phyloP scores from a whole-genome alignment of 2,329 filamentous ascomycete species.

The Dactylellina haptotyla region DNA sequence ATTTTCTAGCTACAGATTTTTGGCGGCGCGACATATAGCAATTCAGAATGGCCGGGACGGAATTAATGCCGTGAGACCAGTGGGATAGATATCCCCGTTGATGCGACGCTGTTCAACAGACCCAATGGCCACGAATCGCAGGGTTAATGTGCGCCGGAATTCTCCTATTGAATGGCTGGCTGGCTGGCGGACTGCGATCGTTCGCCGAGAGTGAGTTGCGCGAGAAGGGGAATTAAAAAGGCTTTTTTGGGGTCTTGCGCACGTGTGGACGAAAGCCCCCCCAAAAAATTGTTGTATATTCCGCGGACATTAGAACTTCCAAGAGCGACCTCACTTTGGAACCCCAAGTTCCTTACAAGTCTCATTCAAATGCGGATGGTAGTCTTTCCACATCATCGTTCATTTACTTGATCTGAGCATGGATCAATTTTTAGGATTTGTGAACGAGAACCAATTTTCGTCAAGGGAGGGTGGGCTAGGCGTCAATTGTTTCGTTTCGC shows the following conservation, averaged over 20 bases:
- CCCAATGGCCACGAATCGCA: neutral
- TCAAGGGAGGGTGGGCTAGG: conserved; percentile 3
- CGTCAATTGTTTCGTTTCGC: conserved; percentile 25
- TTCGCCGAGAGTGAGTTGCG: conserved; percentile 25
- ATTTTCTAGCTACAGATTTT: conserved; percentile 7
- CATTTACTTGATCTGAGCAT: neutral
- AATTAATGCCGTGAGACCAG: neutral
- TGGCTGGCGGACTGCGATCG: conserved; percentile 30
- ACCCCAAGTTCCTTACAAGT: neutral
- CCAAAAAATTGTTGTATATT: conserved; percentile 11
- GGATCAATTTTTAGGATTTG: conserved; percentile 3
- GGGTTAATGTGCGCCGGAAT: neutral
- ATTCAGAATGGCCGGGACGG: neutral
- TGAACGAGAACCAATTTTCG: neutral
- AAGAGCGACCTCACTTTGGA: neutral
- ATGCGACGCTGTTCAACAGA: neutral
- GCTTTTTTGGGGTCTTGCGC: conserved; percentile 15
- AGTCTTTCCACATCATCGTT: too few species aligned
- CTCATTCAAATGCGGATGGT: conserved; percentile 18
- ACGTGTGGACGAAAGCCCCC: conserved; percentile 29
- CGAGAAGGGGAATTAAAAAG: conserved; percentile 9
- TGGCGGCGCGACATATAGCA: too few species aligned
- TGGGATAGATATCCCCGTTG: neutral
- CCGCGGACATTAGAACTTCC: conserved; percentile 37
- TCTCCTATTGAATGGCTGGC: neutral